Conservation (phyloP, 441 rosid genomes). For the Biscutella auriculata region DNA sequence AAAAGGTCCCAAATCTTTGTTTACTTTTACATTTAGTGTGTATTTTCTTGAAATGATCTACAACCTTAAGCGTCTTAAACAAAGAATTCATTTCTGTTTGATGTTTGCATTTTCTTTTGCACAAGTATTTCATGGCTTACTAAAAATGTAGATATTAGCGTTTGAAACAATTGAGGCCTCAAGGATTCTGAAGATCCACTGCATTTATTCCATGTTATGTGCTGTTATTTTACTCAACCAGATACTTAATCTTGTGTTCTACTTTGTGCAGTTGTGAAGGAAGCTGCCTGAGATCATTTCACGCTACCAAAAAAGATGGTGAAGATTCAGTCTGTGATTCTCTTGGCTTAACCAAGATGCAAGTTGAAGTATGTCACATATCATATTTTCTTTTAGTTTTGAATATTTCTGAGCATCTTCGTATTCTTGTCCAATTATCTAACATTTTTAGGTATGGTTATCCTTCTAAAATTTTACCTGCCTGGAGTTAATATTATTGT, state of each 20-base stretch:
- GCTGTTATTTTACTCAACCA: neutral
- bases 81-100: too few species aligned
- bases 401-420: conserved; percentile 3
- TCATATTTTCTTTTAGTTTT: neutral
- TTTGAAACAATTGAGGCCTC: neutral
- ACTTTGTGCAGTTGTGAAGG: conserved; percentile 73
- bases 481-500: conserved; percentile 2
- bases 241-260: conserved; percentile 16
- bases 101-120: too few species aligned
- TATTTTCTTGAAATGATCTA: neutral
- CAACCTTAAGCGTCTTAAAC: neutral
- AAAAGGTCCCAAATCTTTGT: neutral
- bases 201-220: neutral
- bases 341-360: conserved; percentile 45
- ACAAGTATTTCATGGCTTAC: neutral
- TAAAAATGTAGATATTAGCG: neutral
- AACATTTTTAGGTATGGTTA: too few species aligned
- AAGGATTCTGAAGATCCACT: neutral
- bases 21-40: neutral
- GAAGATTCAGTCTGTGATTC: conserved; percentile 54
- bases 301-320: conserved; percentile 49
- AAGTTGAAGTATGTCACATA: conserved; percentile 51
- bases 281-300: conserved; percentile 85
- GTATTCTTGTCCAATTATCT: neutral
- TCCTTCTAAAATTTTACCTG: too few species aligned